Evolutionary conservation across 148 eudicot species (phyloP), one percentile per base, ranked within the genome.

Genomic region (Vaccinium darrowii): DNA sequence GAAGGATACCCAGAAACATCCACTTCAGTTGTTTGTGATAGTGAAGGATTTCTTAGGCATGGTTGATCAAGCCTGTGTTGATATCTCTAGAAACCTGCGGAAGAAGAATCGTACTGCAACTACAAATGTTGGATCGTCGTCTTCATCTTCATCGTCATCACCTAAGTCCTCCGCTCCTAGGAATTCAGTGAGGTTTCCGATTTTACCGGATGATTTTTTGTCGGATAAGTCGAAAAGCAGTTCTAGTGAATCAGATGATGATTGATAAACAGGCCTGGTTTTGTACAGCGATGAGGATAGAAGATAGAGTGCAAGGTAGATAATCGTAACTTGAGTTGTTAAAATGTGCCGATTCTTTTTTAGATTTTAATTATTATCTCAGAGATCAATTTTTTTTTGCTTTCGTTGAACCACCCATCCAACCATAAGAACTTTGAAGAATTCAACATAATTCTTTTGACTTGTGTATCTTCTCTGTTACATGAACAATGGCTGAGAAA

Each of bases 191-290:
- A 93, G 90, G 75, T 96, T 96, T 82, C 98, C 96, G 0, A 84
- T 89, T 73, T 84, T 96, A 90, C 98, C 98, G 0, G 88, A 88
- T 5, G 90, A 93, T 87, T 96, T 96, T 88, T 81, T 96, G 94
- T 87, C 92, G 16, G 91, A 89, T n/a, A 90, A 83, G 74, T 88
- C 92, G 19, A 87, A 76, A 63, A 88, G 88, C 76, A 85, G 84
- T 84, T 86, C 88, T 21, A 88, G 92, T 84, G 95, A 91, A 71
- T 89, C 92, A 9, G 98, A 90, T 65, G 87, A 88, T 33, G 89
- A 87, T 49, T 57, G 52, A 50, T 86, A 76, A 87, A 54, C 71
- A 62, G 73, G 25, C n/a, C 79, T 82, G 54, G 71, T 72, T 71
- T 53, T 85, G 89, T 87, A 86, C 56, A 88, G 86, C 86, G 43